A percentile compares a stretch with the other conserved stretches of the same genome.
Evolutionary conservation across 164 flowering plant genomes (phyloP).

Genomic region (Nymphaea colorata): DNA sequence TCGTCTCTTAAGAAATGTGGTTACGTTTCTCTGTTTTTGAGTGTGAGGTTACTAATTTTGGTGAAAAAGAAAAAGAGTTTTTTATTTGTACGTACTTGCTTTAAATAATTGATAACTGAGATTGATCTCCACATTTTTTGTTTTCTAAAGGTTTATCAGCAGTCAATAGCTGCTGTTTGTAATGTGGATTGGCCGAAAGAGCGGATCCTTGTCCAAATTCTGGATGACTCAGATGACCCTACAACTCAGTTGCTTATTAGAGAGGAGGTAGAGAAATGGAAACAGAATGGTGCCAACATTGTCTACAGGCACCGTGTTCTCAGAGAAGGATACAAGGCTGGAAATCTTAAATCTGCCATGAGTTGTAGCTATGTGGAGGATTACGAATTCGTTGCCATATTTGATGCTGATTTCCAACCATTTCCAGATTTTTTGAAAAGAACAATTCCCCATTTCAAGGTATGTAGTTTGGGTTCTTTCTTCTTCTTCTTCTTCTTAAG

Average conservation of each 20-base stretch:
- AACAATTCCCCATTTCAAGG: conserved; percentile 91
- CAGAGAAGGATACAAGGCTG: conserved; percentile 95
- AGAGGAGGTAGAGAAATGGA: conserved; percentile 91
- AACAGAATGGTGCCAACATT: conserved; percentile 65
- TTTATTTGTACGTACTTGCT: no score
- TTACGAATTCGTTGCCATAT: conserved; percentile 84
- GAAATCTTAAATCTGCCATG: conserved; percentile 97
- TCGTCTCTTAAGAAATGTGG: no score
- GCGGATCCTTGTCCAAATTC: conserved; percentile 63
- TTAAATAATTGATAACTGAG: no score
- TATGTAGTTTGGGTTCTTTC: conserved; percentile 5
- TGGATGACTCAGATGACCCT: conserved; percentile 94
- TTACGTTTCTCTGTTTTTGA: no score
- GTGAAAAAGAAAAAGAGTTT: no score
- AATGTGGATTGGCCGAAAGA: conserved; percentile 88
- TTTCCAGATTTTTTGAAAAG: conserved; percentile 59
- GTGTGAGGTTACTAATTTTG: no score
- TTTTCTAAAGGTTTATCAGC: conserved; percentile 73
- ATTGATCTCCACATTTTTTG: no score
- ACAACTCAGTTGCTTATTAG: conserved; percentile 60
- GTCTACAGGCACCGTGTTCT: conserved; percentile 72
- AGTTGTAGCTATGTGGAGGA: conserved; percentile 87
- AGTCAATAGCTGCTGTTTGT: conserved; percentile 90
- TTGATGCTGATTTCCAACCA: conserved; percentile 98
- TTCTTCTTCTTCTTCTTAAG: neutral